phyloP scores from a whole-genome alignment of 768 basidiomycete genomes.

The Suillus plorans region DNA sequence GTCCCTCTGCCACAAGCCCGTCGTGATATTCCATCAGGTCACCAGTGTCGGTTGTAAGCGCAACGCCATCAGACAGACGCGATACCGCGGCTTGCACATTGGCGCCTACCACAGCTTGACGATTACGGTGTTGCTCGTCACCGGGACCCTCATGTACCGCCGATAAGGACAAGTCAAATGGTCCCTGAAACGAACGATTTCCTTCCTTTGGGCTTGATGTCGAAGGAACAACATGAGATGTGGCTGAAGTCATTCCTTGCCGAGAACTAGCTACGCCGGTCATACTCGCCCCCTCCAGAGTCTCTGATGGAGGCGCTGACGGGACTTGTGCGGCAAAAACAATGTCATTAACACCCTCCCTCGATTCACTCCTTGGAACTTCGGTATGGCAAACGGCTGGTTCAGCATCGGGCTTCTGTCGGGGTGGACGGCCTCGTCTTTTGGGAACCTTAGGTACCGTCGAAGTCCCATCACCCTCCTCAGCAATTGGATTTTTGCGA shows the following conservation, averaged over 20 bases:
- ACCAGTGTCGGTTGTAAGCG: neutral
- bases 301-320: constrained; percentile 23
- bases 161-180: neutral
- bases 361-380: constrained; percentile 6
- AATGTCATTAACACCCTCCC: neutral
- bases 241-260: neutral
- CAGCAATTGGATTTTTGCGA: constrained; percentile 22
- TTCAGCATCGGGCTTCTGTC: constrained; percentile 19
- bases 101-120: neutral
- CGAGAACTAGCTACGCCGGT: neutral
- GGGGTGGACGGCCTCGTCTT: constrained; percentile 41
- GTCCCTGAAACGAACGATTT: neutral
- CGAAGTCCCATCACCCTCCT: constrained; percentile 3
- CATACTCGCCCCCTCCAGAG: constrained; percentile 24
- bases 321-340: neutral
- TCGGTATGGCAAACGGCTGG: neutral
- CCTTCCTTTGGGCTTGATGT: neutral
- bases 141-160: neutral
- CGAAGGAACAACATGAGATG: no score
- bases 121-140: neutral
- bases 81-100: neutral
- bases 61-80: neutral
- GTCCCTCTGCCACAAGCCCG: neutral
- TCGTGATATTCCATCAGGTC: neutral
- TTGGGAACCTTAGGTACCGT: constrained; percentile 14